phyloP scores from a whole-genome alignment of 1,139 yeast species.

The Candida gigantensis region DNA sequence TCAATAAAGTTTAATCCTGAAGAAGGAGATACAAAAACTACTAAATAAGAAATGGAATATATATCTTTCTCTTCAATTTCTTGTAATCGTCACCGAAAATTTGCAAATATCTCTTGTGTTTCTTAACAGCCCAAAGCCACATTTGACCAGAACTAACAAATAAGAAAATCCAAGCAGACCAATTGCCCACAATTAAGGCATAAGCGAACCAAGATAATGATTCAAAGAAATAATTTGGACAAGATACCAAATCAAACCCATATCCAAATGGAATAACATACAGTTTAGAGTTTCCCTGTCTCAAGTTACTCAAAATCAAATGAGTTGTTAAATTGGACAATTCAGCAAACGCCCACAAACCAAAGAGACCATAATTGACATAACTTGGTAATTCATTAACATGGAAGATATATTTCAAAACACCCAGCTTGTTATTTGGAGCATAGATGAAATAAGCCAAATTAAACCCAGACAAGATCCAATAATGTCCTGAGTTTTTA shows the following conservation, averaged over 20 bases:
- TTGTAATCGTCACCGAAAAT: slow-evolving; percentile 79
- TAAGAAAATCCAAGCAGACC: slow-evolving; percentile 73
- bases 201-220: slow-evolving; percentile 70
- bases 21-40: slow-evolving; percentile 1
- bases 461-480: slow-evolving; percentile 81
- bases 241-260: slow-evolving; percentile 48
- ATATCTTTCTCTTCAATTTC: slow-evolving; percentile 61
- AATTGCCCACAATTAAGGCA: slow-evolving; percentile 71
- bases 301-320: slow-evolving; percentile 54
- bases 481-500: slow-evolving; percentile 88
- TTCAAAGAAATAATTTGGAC: slow-evolving; percentile 93
- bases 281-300: slow-evolving; percentile 42
- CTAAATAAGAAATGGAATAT: slow-evolving; percentile 48
- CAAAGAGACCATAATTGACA: slow-evolving; percentile 33
- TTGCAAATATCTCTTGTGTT: slow-evolving; percentile 64
- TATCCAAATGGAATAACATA: slow-evolving; percentile 48
- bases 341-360: slow-evolving; percentile 66
- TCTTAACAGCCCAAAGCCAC: slow-evolving; percentile 77
- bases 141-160: slow-evolving; percentile 74
- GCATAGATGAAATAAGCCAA: slow-evolving; percentile 71
- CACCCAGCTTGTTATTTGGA: slow-evolving; percentile 33
- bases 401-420: slow-evolving; percentile 28
- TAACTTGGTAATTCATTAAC: slow-evolving; percentile 30
- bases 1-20: slow-evolving; percentile 62
- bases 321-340: slow-evolving; percentile 74